Conservation (phyloP, 306 rosid genomes). For the Oemleria cerasiformis region DNA sequence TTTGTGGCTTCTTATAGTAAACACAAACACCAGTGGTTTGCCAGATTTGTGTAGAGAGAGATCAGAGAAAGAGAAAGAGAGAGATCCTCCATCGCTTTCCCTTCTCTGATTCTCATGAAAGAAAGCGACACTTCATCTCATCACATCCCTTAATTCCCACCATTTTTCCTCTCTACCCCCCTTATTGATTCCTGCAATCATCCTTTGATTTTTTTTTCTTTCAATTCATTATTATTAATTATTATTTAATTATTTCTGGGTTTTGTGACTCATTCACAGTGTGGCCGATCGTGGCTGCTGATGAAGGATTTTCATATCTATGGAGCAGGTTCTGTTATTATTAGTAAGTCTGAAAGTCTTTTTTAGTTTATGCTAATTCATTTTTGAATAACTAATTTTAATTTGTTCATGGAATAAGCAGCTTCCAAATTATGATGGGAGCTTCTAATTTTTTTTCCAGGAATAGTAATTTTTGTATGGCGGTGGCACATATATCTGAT, state of each 20-base stretch:
- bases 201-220: not conserved
- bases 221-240: too few species aligned
- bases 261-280: constrained; percentile 7
- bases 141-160: constrained; percentile 4
- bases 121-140: constrained; percentile 56
- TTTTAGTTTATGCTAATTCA: not conserved
- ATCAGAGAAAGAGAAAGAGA: constrained; percentile 32
- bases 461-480: not conserved
- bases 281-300: not conserved
- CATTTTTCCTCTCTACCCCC: constrained; percentile 16
- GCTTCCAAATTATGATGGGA: not conserved
- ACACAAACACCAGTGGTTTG: constrained; percentile 13
- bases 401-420: constrained; percentile 1
- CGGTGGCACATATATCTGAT: not conserved
- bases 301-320: not conserved
- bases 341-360: constrained; percentile 1
- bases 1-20: constrained; percentile 23
- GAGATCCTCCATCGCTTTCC: constrained; percentile 59
- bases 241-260: not conserved
- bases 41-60: constrained; percentile 48
- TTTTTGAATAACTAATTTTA: not conserved
- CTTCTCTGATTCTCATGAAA: constrained; percentile 60
- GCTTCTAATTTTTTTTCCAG: not conserved
- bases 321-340: not conserved
- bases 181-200: constrained; percentile 42